Evolutionary conservation across 129 eudicot genomes (phyloP), one percentile per base, ranked within the genome.

Genomic region (Arctium lappa): DNA sequence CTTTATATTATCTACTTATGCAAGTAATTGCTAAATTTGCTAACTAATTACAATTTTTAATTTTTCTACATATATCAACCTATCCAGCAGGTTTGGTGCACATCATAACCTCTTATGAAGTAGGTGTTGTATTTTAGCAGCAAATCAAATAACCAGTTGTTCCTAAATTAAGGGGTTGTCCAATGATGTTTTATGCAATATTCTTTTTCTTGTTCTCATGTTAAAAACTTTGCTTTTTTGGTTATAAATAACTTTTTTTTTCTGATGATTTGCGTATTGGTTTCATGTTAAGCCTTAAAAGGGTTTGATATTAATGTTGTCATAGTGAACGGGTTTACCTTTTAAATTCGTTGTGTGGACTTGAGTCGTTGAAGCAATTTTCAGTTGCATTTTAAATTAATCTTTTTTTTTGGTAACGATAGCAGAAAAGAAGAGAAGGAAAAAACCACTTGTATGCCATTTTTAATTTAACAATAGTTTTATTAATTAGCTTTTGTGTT

Each of bases 181-280:
- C 79, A 81, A 29, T 38, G 84, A 37, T 36, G 77, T 81, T 8
- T 72, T n/a, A 38, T 72, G 72, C 40, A 56, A 15, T 44, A 34
- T 9, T 36, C 39, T 73, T 22, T 72, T 18, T 50, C 8, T 1
- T 48, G 38, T 71, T 81, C n/a, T 38, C n/a, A 36, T 72, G 39
- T 22, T 34, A 27, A 72, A 66, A 48, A 33, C 38, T n/a, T 15
- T 72, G 3, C 36, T 1, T 53, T 53, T 22, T 29, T 27, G 32
- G 71, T 60, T n/a, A 60, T 60, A 60, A 46, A 46, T n/a, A 5
- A 16, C 68, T 60, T 6, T 63, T 18, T 63, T 30, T 66, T 22
- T 63, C 34, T 66, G 5, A 66, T 27, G 5, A 66, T 66, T 66
- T 66, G 15, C 3, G 12, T 66, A 3, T 27, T 5, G 3, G 71